A percentile compares a stretch with the other conserved stretches of the same genome.
Evolutionary conservation across 805 yeast genomes (phyloP).

Genomic region (Dipodascus albidus): DNA sequence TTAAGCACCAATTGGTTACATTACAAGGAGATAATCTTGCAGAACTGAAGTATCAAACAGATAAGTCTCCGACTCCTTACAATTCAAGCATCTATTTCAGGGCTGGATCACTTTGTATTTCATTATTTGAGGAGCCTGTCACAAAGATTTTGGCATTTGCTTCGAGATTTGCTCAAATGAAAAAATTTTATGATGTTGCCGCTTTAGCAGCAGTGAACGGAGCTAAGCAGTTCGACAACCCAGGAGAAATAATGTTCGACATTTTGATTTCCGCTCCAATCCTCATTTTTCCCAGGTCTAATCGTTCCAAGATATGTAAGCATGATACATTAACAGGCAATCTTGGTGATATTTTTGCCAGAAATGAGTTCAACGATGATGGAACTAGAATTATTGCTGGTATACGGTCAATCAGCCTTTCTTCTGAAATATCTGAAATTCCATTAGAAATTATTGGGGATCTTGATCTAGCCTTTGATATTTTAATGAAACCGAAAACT

Average conservation of each 20-base stretch:
- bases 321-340: constrained; percentile 59
- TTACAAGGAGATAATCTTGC: constrained; percentile 77
- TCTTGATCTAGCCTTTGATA: constrained; percentile 48
- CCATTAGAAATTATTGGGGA: constrained; percentile 52
- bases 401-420: constrained; percentile 56
- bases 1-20: constrained; percentile 52
- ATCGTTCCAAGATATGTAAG: constrained; percentile 31
- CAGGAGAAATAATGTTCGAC: constrained; percentile 57
- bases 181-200: constrained; percentile 78
- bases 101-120: constrained; percentile 65
- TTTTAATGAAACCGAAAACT: constrained; percentile 29
- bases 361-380: constrained; percentile 41
- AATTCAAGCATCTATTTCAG: constrained; percentile 49
- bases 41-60: constrained; percentile 73
- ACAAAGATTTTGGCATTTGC: constrained; percentile 54
- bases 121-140: constrained; percentile 74
- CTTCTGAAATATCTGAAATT: constrained; percentile 44
- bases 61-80: constrained; percentile 33
- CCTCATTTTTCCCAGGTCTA: constrained; percentile 54
- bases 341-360: constrained; percentile 71
- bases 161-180: constrained; percentile 73
- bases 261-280: constrained; percentile 71
- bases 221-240: constrained; percentile 50
- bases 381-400: constrained; percentile 58
- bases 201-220: constrained; percentile 81